Conservation (phyloP, 139 green algal species). For the Eudorina sp. region DNA sequence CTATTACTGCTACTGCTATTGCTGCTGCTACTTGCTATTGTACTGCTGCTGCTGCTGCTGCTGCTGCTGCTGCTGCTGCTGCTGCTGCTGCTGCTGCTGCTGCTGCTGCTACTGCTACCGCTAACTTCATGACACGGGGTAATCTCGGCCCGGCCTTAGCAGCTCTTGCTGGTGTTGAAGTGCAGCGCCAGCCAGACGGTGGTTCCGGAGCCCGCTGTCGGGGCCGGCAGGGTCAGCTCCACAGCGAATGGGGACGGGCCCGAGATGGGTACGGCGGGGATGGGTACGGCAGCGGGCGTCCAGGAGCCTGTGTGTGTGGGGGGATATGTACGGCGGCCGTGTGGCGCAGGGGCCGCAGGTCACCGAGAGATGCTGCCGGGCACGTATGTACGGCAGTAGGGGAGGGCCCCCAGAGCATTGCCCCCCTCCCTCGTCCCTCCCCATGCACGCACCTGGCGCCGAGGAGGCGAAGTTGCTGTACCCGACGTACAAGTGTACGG, state of each 20-base stretch:
- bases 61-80: not conserved
- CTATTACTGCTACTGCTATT: not conserved
- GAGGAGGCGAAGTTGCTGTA: no score
- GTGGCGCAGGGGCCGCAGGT: not conserved
- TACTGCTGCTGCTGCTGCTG: not conserved
- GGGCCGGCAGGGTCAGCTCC: no score
- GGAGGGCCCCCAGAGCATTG: not conserved
- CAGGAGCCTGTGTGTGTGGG: not conserved
- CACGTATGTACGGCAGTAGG: not conserved
- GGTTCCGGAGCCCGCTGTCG: no score
- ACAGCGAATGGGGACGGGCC: no score
- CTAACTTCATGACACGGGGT: not conserved
- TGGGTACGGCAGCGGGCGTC: not conserved
- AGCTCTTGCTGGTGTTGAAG: not conserved
- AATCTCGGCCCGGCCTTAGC: not conserved
- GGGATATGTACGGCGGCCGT: not conserved
- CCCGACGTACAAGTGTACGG: no score
- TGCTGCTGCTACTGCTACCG: not conserved
- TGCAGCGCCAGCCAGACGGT: no score
- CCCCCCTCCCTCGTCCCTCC: not conserved
- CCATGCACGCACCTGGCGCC: not conserved
- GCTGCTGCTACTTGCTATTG: no score
- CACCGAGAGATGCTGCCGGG: not conserved
- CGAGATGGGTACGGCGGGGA: no score
- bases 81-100: not conserved